Percentiles rank a stretch among this genome's conserved stretches.
phyloP scores from a whole-genome alignment of 1,139 yeast genomes.

The Kodamaea sp. region DNA sequence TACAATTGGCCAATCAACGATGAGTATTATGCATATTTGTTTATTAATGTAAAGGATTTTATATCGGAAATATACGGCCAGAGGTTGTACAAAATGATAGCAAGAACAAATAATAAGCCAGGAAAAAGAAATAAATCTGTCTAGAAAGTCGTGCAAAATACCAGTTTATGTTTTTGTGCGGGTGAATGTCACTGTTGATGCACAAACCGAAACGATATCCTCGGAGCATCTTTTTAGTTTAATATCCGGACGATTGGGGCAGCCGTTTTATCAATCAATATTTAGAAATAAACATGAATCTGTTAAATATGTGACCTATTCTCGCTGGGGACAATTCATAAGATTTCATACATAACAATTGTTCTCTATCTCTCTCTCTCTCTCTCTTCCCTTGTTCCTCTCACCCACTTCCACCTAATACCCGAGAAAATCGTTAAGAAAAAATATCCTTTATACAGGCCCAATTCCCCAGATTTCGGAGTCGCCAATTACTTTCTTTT shows the following conservation, averaged over 20 bases:
- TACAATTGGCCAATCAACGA: constrained; percentile 6
- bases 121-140: neutral
- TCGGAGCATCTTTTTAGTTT: neutral
- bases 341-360: no score
- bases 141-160: no score
- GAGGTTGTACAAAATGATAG: neutral
- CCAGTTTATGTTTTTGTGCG: no score
- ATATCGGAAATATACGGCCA: constrained; percentile 9
- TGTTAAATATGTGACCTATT: neutral
- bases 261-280: no score
- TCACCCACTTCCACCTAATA: neutral
- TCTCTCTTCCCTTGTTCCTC: no score
- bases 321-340: no score
- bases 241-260: constrained; percentile 1
- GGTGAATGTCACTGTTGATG: no score
- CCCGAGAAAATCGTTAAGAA: neutral
- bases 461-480: constrained; percentile 21
- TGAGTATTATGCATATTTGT: neutral
- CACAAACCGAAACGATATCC: neutral
- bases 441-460: neutral
- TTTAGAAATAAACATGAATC: no score
- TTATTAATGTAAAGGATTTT: constrained; percentile 2
- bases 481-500: constrained; percentile 3
- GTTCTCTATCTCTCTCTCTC: no score
- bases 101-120: neutral